Base-by-base conservation (phyloP, 2,329 filamentous ascomycete genomes). In the Ceratocystiopsis sp. region DNA sequence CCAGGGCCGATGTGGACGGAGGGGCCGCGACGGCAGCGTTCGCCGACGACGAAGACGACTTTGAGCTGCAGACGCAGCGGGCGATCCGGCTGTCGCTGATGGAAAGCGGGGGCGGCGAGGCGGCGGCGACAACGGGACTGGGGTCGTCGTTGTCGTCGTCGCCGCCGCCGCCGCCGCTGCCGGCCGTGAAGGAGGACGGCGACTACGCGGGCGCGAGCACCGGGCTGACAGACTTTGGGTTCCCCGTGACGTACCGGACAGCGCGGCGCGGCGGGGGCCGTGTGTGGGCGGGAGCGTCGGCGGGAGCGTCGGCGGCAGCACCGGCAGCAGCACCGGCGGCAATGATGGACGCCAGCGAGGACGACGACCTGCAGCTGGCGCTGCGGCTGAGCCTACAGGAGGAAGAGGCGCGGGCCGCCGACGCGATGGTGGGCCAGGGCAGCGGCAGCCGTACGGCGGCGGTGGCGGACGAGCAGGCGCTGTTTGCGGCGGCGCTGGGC, bases 71-170 rank as follows among this genome's bases (percentile, higher is more conserved):
- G 52, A 67, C 79, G 11, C 74, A 78, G 56, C 67, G 73, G 42
- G 76, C 75, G 1, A 73, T 80, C 35, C 69, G 74, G 0, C 60
- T 79, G 11, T 78, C 73, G 2, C 58, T 79, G 8, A 60, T 78
- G 42, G 74, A 79, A 49, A 65, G 66, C 7, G 63, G 66, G 35
- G 66, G 70, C 42, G 68, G 69, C 25, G 52, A 54, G 2, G 19
- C 9, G n/a, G n/a, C 11, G 16, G 29, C 35, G 35, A n/a, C n/a
- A n/a, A n/a, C n/a, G n/a, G n/a, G n/a, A n/a, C n/a, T n/a, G n/a
- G n/a, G n/a, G n/a, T n/a, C n/a, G n/a, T n/a, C n/a, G n/a, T n/a
- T n/a, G n/a, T n/a, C n/a, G n/a, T n/a, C n/a, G n/a, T n/a, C n/a
- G n/a, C n/a, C n/a, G n/a, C n/a, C n/a, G n/a, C n/a, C n/a, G n/a